phyloP scores from a whole-genome alignment of 306 rosid species.

The Pterocarpus santalinus region DNA sequence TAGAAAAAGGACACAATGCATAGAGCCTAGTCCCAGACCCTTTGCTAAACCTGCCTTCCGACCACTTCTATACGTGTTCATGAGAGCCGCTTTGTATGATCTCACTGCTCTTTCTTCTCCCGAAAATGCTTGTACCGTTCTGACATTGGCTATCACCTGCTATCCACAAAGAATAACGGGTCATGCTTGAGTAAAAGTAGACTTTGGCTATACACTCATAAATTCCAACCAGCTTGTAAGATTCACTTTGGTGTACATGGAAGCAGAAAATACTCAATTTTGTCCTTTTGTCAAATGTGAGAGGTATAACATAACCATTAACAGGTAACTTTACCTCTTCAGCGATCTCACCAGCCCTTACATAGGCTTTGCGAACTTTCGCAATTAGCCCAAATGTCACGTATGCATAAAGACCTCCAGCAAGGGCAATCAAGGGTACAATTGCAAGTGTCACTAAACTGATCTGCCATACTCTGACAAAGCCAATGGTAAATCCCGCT shows the following conservation, averaged over 20 bases:
- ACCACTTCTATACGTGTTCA: conserved; percentile 73
- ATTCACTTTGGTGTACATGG: too few species aligned
- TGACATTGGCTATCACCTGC: conserved; percentile 74
- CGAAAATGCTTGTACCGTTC: conserved; percentile 93
- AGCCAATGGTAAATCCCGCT: conserved; percentile 80
- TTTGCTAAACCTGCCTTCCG: conserved; percentile 84
- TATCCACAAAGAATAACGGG: too few species aligned
- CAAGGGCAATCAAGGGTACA: conserved; percentile 87
- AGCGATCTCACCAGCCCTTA: conserved; percentile 89
- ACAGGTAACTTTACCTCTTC: conserved; percentile 55
- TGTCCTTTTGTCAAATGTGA: too few species aligned
- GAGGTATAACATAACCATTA: too few species aligned
- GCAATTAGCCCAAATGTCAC: conserved; percentile 81
- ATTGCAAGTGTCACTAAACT: conserved; percentile 87
- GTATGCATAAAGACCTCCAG: conserved; percentile 88
- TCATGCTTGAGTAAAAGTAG: too few species aligned
- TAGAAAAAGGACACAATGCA: conserved; percentile 87
- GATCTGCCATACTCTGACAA: conserved; percentile 88
- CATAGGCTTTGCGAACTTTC: conserved; percentile 77
- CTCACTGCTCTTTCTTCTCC: conserved; percentile 86
- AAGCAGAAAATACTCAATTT: too few species aligned
- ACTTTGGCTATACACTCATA: too few species aligned
- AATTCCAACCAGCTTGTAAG: too few species aligned
- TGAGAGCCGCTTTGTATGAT: conserved; percentile 72
- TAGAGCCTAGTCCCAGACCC: conserved; percentile 85